Evolutionary conservation across 2,329 filamentous ascomycete species (phyloP).

Genomic region (Ascochyta rabiei): DNA sequence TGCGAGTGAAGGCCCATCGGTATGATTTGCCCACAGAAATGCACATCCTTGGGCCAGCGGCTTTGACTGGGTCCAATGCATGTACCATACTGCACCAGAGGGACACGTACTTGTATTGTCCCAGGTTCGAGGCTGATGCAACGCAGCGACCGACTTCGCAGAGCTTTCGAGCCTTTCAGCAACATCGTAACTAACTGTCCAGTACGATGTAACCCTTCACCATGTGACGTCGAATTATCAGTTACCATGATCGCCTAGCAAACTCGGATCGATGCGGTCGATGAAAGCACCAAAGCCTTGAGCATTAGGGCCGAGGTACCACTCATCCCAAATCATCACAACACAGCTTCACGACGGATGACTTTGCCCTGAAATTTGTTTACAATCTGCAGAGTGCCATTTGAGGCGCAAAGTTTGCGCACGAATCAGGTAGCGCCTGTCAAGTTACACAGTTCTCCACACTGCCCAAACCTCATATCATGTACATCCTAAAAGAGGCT

Average conservation of each 20-base stretch:
- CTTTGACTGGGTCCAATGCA: background rate
- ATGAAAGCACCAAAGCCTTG: background rate
- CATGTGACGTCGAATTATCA: background rate
- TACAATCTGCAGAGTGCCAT: background rate
- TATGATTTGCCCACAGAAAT: background rate
- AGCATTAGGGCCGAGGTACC: background rate
- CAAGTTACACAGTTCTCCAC: conserved; percentile 9
- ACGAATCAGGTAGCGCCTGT: conserved; percentile 14
- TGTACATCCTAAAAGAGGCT: conserved; percentile 6
- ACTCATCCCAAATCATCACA: background rate
- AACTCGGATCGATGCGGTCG: background rate
- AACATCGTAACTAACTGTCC: background rate
- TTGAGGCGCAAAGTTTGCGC: background rate
- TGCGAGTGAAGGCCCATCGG: background rate
- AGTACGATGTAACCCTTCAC: conserved; percentile 4
- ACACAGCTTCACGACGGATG: background rate
- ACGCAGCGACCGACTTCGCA: background rate
- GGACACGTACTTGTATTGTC: background rate
- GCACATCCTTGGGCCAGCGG: background rate
- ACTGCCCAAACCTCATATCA: conserved; percentile 1
- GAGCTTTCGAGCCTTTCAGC: background rate
- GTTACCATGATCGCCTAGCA: background rate
- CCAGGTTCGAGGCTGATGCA: background rate
- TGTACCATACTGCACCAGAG: background rate
- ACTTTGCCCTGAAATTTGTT: background rate